Percentiles rank a stretch among this genome's conserved stretches.
Conservation (phyloP, 768 basidiomycete genomes). For the Lactarius hatsudake region DNA sequence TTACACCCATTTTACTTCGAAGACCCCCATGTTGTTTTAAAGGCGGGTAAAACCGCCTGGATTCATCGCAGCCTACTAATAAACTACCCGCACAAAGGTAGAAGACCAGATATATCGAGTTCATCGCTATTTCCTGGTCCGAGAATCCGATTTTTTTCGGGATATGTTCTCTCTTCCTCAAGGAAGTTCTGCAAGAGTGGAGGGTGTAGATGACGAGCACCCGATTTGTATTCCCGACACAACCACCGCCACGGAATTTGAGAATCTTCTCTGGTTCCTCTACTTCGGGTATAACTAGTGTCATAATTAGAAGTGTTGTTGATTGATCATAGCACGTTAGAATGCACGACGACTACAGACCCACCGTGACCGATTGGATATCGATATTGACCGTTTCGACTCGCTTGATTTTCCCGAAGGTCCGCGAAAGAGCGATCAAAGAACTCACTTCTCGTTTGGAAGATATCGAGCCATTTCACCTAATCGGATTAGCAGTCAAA, state of each 20-base stretch:
- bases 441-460: constrained; percentile 15
- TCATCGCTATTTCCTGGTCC: constrained; percentile 25
- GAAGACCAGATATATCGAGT: constrained; percentile 27
- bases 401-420: constrained; percentile 19
- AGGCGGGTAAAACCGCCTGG: neutral
- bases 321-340: constrained; percentile 8
- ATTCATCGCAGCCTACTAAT: neutral
- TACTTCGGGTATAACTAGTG: constrained; percentile 24
- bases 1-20: constrained; percentile 10
- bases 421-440: constrained; percentile 20
- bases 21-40: constrained; percentile 11
- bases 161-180: constrained; percentile 24
- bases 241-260: constrained; percentile 15
- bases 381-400: constrained; percentile 25
- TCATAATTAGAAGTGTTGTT: neutral
- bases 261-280: constrained; percentile 26
- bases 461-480: constrained; percentile 21
- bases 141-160: constrained; percentile 26
- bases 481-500: constrained; percentile 25
- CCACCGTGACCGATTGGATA: constrained; percentile 26
- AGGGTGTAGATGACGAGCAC: constrained; percentile 28
- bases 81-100: constrained; percentile 17
- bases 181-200: constrained; percentile 21
- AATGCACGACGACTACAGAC: constrained; percentile 8
- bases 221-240: constrained; percentile 26